phyloP scores from a whole-genome alignment of 73 alveolate genomes.

The Paramecium primaurelia region DNA sequence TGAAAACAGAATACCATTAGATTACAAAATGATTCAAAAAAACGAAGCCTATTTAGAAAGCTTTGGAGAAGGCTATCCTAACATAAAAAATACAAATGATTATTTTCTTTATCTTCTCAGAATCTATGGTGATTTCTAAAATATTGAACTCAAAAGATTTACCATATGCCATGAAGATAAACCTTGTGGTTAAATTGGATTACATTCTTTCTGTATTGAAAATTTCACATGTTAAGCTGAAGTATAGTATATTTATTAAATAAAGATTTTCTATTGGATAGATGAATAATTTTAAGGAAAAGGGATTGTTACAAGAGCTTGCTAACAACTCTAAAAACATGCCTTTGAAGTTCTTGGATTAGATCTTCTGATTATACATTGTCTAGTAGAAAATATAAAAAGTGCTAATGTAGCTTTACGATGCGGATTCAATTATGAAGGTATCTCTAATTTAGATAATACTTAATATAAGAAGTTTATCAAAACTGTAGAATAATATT shows the following conservation, averaged over 20 bases:
- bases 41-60: background rate
- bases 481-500: constrained; percentile 2
- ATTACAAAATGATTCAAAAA: background rate
- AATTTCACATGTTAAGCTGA: constrained; percentile 9
- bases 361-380: background rate
- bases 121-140: background rate
- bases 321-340: background rate
- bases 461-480: background rate
- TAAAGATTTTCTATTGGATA: background rate
- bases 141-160: background rate
- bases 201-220: background rate
- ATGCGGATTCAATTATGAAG: constrained; percentile 2
- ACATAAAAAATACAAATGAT: background rate
- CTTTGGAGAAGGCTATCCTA: constrained; percentile 26
- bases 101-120: background rate
- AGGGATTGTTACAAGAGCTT: background rate
- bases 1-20: background rate
- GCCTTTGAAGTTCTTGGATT: background rate
- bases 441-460: background rate
- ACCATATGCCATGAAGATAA: background rate
- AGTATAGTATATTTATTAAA: background rate
- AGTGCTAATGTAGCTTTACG: constrained; percentile 14
- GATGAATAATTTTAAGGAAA: constrained; percentile 25
- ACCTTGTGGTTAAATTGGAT: background rate
- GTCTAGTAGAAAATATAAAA: background rate